A percentile compares a stretch with the other conserved stretches of the same genome.
These are phyloP conservation scores for Penicillium sp. DNA, from an alignment of 2,329 filamentous ascomycete genomes.

Conservation along the genomic window DNA sequence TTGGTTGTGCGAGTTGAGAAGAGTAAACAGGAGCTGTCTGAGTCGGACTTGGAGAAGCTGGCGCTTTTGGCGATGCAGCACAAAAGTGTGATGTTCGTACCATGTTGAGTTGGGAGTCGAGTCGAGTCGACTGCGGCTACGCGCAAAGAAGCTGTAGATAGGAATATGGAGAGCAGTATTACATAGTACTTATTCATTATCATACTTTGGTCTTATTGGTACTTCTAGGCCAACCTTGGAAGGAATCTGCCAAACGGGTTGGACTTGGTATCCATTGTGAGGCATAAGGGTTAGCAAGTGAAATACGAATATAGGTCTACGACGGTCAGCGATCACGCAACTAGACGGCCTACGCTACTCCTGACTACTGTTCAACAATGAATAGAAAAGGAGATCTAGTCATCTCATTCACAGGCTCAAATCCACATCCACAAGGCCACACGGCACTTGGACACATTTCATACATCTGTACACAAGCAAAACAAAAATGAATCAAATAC, in stretches of 20 bases:
- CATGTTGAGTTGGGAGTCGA: not conserved
- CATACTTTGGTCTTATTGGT: too few species aligned
- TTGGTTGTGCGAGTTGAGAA: not conserved
- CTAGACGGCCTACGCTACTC: not conserved
- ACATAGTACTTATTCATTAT: too few species aligned
- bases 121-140: not conserved
- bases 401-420: conserved; percentile 19
- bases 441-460: conserved; percentile 6
- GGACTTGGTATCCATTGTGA: too few species aligned
- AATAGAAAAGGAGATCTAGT: conserved; percentile 15
- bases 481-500: not conserved
- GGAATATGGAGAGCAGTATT: not conserved
- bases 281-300: too few species aligned
- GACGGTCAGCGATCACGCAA: not conserved
- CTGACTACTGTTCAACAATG: not conserved
- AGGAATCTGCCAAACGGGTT: too few species aligned
- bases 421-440: conserved; percentile 8
- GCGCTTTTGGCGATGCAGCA: conserved; percentile 4
- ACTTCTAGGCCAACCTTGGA: too few species aligned
- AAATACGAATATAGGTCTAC: not conserved
- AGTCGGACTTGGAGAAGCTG: conserved; percentile 10
- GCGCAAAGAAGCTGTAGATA: not conserved
- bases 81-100: not conserved
- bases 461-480: conserved; percentile 22
- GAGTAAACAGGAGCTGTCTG: not conserved